Percentiles rank a stretch among this genome's conserved stretches.
These are phyloP conservation scores for Arachnomyces sp. DNA, from an alignment of 2,329 filamentous ascomycete species.

Conservation along the genomic window DNA sequence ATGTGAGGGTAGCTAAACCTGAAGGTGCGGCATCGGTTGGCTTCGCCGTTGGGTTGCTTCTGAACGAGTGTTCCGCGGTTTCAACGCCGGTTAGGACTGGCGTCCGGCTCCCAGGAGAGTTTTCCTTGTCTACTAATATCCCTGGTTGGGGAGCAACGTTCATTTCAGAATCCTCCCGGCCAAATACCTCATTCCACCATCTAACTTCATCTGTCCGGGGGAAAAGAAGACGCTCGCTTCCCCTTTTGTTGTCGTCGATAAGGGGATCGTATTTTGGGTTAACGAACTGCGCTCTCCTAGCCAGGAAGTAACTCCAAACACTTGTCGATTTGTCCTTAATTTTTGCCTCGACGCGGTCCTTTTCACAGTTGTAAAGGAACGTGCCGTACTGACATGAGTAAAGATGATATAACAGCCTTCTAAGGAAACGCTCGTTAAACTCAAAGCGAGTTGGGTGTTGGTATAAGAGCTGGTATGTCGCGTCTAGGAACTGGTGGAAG, in stretches of 20 bases:
- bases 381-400: conserved; percentile 97
- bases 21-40: conserved; percentile 20
- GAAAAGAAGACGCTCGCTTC: conserved; percentile 76
- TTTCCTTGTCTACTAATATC: conserved; percentile 33
- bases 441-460: conserved; percentile 88
- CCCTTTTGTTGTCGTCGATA: conserved; percentile 70
- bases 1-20: conserved; percentile 36
- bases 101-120: conserved; percentile 26
- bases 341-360: conserved; percentile 65
- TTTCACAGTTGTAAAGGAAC: conserved; percentile 92
- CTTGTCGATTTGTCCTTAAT: conserved; percentile 68
- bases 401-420: conserved; percentile 82
- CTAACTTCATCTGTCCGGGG: conserved; percentile 69
- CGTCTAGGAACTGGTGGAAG: conserved; percentile 96
- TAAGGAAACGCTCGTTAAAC: conserved; percentile 89
- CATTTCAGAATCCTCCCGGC: conserved; percentile 85
- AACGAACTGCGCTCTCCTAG: conserved; percentile 69
- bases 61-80: conserved; percentile 48
- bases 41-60: conserved; percentile 36
- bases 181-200: conserved; percentile 91
- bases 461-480: conserved; percentile 79
- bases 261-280: conserved; percentile 71
- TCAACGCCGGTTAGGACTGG: conserved; percentile 56
- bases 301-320: conserved; percentile 94
- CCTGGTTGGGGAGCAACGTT: conserved; percentile 56